A percentile compares a stretch with the other conserved stretches of the same genome.
Conservation (phyloP, 1,284 basidiomycete genomes). For the Cutaneotrichosporon mucoides region DNA sequence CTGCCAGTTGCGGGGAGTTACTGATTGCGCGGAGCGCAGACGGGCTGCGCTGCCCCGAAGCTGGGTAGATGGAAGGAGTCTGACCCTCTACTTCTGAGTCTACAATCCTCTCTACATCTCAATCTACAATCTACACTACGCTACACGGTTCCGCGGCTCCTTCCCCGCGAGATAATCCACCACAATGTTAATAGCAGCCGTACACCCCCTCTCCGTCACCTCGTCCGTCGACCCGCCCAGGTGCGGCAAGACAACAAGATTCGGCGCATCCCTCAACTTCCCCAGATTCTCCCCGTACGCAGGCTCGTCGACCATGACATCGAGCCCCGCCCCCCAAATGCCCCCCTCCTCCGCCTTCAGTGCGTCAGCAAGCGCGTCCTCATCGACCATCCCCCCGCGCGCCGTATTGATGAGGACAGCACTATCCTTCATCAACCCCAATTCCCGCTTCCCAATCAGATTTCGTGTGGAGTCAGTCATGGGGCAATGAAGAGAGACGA, state of each 20-base stretch:
- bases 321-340: conserved; percentile 53
- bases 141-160: conserved; percentile 32
- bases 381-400: conserved; percentile 52
- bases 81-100: too few species aligned
- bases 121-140: conserved; percentile 6
- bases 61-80: too few species aligned
- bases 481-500: conserved; percentile 54
- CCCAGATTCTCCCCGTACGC: conserved; percentile 34
- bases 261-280: conserved; percentile 29
- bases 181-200: conserved; percentile 36
- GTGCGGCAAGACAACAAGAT: conserved; percentile 41
- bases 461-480: conserved; percentile 47
- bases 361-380: conserved; percentile 50
- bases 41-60: too few species aligned
- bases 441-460: conserved; percentile 45
- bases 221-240: conserved; percentile 40
- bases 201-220: conserved; percentile 31
- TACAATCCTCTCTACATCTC: too few species aligned
- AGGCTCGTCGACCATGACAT: conserved; percentile 52
- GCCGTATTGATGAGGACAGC: conserved; percentile 53
- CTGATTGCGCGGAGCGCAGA: too few species aligned
- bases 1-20: too few species aligned
- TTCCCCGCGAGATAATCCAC: conserved; percentile 41
- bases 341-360: conserved; percentile 31
- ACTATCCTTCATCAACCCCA: conserved; percentile 44